phyloP scores from a whole-genome alignment of 2,329 filamentous ascomycete genomes.

The Ilyonectria destructans region DNA sequence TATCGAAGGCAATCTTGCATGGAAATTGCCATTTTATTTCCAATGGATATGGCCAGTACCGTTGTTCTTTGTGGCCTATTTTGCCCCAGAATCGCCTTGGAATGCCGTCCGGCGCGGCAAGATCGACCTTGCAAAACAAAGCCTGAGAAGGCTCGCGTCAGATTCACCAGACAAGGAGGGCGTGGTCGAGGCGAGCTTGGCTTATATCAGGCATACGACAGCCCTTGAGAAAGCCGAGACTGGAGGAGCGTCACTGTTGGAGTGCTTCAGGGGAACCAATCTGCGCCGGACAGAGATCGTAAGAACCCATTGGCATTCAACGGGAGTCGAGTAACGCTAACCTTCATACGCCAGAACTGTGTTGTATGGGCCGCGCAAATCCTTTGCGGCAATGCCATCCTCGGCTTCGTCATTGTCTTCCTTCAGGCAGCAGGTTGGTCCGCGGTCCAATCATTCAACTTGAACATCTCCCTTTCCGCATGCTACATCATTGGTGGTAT shows the following conservation, averaged over 20 bases:
- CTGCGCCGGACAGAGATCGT: constrained; percentile 58
- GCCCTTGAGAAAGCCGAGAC: constrained; percentile 57
- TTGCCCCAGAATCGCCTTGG: constrained; percentile 51
- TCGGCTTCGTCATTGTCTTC: constrained; percentile 58
- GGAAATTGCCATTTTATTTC: constrained; percentile 55
- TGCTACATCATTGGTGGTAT: constrained; percentile 59
- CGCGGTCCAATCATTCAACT: constrained; percentile 55
- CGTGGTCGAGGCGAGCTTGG: constrained; percentile 36
- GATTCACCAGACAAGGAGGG: constrained; percentile 42
- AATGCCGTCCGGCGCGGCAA: constrained; percentile 51
- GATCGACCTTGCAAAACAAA: constrained; percentile 46
- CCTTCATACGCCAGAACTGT: constrained; percentile 45
- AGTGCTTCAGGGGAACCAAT: constrained; percentile 63
- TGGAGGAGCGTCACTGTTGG: constrained; percentile 55
- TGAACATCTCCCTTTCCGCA: constrained; percentile 58
- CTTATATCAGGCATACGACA: constrained; percentile 39
- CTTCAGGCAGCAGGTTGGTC: constrained; percentile 57
- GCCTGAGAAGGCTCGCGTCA: constrained; percentile 45
- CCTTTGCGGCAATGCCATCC: constrained; percentile 55
- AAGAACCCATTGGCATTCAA: background rate
- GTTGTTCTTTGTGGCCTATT: constrained; percentile 47
- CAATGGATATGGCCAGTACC: constrained; percentile 55
- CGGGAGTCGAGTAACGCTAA: constrained; percentile 1
- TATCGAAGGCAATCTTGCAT: constrained; percentile 54
- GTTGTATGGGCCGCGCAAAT: constrained; percentile 59